These are phyloP conservation scores for Sporobolomyces phaffii DNA, from an alignment of 768 basidiomycete genomes.

Conservation along the genomic window DNA sequence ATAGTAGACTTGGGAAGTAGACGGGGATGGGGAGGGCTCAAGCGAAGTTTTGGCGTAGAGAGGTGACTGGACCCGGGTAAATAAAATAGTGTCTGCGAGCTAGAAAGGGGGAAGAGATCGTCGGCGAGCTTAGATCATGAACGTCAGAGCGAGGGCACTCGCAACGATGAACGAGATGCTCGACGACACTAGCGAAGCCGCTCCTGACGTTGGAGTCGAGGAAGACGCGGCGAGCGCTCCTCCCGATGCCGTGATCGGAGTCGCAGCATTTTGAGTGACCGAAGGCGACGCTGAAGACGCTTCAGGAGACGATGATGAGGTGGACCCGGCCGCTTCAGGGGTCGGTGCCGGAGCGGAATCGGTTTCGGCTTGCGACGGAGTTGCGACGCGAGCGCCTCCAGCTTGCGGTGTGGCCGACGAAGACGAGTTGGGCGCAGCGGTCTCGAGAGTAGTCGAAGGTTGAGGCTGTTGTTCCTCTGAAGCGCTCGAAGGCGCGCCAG, in stretches of 20 bases:
- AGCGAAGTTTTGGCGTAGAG: too few relatives aligned
- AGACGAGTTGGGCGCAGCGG: not conserved
- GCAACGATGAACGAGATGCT: not conserved
- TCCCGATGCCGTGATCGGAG: not conserved
- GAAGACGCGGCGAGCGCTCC: not conserved
- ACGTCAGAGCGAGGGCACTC: not conserved
- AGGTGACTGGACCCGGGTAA: too few relatives aligned
- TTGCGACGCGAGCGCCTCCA: too few relatives aligned
- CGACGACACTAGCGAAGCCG: not conserved
- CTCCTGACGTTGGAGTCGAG: not conserved
- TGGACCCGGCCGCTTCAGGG: not conserved
- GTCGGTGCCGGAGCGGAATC: too few relatives aligned
- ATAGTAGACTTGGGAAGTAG: too few relatives aligned
- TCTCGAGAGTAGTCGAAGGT: not conserved
- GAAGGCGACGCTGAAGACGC: not conserved
- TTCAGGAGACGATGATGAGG: not conserved
- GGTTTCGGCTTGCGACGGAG: too few relatives aligned
- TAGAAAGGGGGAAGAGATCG: not conserved
- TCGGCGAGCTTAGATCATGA: not conserved
- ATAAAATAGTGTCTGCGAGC: not conserved
- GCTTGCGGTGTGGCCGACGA: not conserved
- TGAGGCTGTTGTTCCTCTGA: too few relatives aligned
- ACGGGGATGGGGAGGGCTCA: too few relatives aligned
- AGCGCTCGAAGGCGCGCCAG: too few relatives aligned
- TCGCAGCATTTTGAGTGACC: not conserved